A percentile compares a stretch with the other conserved stretches of the same genome.
These are phyloP conservation scores for Debaryomyces maramus DNA, from an alignment of 805 yeast genomes.

Conservation along the genomic window DNA sequence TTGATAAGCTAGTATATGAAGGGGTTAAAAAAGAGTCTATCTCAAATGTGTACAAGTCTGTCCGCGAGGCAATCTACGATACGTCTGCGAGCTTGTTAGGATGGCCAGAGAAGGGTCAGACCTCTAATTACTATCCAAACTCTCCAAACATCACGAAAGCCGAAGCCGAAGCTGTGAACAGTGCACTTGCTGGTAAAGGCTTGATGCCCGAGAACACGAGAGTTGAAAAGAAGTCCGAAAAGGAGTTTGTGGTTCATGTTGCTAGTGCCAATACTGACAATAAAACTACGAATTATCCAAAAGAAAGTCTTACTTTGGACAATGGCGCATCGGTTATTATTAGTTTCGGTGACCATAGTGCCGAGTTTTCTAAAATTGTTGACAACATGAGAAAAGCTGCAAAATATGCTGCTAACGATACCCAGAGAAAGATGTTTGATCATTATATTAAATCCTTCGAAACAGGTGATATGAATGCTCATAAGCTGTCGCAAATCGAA, in stretches of 20 bases:
- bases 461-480: conserved; percentile 83
- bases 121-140: conserved; percentile 69
- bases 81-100: conserved; percentile 60
- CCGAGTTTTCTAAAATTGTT: conserved; percentile 62
- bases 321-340: conserved; percentile 48
- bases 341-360: conserved; percentile 75
- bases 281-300: conserved; percentile 54
- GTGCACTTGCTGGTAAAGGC: conserved; percentile 59
- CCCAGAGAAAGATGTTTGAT: conserved; percentile 64
- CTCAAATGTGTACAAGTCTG: conserved; percentile 38
- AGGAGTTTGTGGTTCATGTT: conserved; percentile 58
- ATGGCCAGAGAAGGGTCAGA: conserved; percentile 74
- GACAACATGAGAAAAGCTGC: conserved; percentile 56
- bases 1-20: conserved; percentile 48
- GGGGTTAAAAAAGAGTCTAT: conserved; percentile 36
- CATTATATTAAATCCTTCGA: conserved; percentile 67
- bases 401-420: conserved; percentile 68
- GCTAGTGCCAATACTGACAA: conserved; percentile 62
- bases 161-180: conserved; percentile 68
- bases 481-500: conserved; percentile 75
- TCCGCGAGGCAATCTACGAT: conserved; percentile 52
- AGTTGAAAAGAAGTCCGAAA: conserved; percentile 53
- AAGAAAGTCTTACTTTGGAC: conserved; percentile 33
- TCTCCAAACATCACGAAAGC: conserved; percentile 43
- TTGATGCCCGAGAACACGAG: conserved; percentile 82